Evolutionary conservation across 148 eudicot species (phyloP).

Genomic region (Persicaria maculosa): DNA sequence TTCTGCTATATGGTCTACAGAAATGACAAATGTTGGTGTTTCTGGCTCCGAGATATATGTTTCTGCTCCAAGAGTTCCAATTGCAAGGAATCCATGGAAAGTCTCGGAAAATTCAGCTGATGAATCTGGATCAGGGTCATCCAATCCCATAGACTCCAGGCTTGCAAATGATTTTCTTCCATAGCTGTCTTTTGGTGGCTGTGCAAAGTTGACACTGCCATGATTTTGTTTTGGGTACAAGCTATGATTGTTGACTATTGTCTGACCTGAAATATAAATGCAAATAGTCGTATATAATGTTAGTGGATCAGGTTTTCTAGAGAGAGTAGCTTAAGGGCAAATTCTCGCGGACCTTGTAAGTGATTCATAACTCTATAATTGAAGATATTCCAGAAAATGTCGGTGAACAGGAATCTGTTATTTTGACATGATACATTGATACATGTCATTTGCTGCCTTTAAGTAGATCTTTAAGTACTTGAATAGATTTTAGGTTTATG

Average conservation of each 20-base stretch:
- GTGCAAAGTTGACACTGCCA: constrained; percentile 35
- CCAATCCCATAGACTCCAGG: constrained; percentile 33
- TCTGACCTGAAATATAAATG: constrained; percentile 46
- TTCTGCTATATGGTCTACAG: constrained; percentile 57
- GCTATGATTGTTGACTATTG: constrained; percentile 41
- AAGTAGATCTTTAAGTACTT: neutral
- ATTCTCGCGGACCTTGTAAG: neutral
- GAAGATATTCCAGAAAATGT: neutral
- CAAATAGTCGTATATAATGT: constrained; percentile 24
- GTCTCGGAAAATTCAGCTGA: constrained; percentile 44
- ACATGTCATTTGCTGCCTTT: neutral
- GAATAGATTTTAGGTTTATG: neutral
- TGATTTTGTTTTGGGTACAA: constrained; percentile 40
- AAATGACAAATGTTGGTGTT: constrained; percentile 69
- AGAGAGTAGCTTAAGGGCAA: neutral
- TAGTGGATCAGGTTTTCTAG: too few relatives aligned
- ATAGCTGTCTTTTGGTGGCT: constrained; percentile 39
- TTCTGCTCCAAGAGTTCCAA: constrained; percentile 79
- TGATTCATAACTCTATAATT: neutral
- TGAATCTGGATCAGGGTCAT: constrained; percentile 43
- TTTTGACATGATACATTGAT: neutral
- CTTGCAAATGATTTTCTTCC: constrained; percentile 47
- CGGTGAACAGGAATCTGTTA: neutral
- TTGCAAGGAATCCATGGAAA: constrained; percentile 85
- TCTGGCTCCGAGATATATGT: constrained; percentile 38